Conservation (phyloP, 768 basidiomycete species). For the Pisolithus tinctorius region DNA sequence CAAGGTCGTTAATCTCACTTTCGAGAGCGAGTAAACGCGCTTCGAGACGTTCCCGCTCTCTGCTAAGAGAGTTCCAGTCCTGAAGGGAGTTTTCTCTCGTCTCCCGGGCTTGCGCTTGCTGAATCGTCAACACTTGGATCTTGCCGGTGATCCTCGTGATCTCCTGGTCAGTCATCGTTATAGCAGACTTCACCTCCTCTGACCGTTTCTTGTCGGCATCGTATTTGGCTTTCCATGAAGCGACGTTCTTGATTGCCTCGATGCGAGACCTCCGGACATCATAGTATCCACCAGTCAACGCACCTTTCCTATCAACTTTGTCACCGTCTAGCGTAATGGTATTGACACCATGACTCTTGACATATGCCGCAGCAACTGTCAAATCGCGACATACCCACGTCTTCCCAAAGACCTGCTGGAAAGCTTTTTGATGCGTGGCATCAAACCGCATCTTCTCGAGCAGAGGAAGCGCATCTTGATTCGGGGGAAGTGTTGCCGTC, state of each 20-base stretch:
- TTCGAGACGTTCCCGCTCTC: slow-evolving; percentile 65
- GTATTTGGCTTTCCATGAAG: slow-evolving; percentile 66
- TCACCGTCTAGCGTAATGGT: slow-evolving; percentile 98
- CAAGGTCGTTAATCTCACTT: slow-evolving; percentile 59
- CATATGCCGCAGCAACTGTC: slow-evolving; percentile 87
- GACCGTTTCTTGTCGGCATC: slow-evolving; percentile 58
- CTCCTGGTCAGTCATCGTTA: slow-evolving; percentile 75
- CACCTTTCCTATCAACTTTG: slow-evolving; percentile 94
- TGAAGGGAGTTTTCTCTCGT: slow-evolving; percentile 59
- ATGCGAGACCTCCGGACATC: slow-evolving; percentile 87
- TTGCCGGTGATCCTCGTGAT: slow-evolving; percentile 70
- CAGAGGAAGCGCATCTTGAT: slow-evolving; percentile 73
- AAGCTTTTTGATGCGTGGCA: slow-evolving; percentile 64
- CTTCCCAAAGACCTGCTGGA: slow-evolving; percentile 96
- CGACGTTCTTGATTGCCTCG: slow-evolving; percentile 75
- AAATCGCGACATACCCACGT: slow-evolving; percentile 95
- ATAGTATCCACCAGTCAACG: slow-evolving; percentile 93
- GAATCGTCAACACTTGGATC: slow-evolving; percentile 62
- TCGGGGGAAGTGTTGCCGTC: slow-evolving; percentile 52
- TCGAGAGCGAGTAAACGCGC: slow-evolving; percentile 60
- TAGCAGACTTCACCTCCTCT: slow-evolving; percentile 67
- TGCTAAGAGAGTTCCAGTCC: slow-evolving; percentile 50
- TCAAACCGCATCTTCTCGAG: slow-evolving; percentile 81
- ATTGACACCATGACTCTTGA: slow-evolving; percentile 90
- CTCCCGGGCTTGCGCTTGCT: slow-evolving; percentile 65